phyloP scores from a whole-genome alignment of 2,329 filamentous ascomycete genomes.

The Blastomyces silverae region DNA sequence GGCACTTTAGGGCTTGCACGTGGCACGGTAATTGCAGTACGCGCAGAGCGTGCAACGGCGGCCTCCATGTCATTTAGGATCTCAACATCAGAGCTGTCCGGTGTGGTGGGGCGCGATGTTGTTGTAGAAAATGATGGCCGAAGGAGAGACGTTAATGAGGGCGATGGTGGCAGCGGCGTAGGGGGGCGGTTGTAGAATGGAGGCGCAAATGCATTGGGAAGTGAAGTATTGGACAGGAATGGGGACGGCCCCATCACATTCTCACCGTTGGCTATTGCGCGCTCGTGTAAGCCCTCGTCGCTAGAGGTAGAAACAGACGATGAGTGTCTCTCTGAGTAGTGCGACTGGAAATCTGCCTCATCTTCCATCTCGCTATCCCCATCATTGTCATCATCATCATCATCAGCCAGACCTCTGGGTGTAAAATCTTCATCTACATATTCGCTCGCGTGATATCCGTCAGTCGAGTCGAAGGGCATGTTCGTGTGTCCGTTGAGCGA shows the following conservation, averaged over 20 bases:
- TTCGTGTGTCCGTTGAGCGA: not conserved
- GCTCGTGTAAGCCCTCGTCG: slow-evolving; percentile 19
- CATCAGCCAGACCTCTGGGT: not conserved
- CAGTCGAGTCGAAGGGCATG: not conserved
- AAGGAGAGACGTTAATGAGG: slow-evolving; percentile 83
- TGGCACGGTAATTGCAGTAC: slow-evolving; percentile 59
- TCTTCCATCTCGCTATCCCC: slow-evolving; percentile 22
- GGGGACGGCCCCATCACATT: slow-evolving; percentile 34
- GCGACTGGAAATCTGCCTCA: slow-evolving; percentile 42
- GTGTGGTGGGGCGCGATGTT: slow-evolving; percentile 85
- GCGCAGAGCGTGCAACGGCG: slow-evolving; percentile 55
- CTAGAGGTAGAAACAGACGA: slow-evolving; percentile 30
- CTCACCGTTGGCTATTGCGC: slow-evolving; percentile 13
- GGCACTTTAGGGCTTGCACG: slow-evolving; percentile 87
- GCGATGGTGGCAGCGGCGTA: slow-evolving; percentile 85
- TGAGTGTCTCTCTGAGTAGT: slow-evolving; percentile 39
- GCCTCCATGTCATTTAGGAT: slow-evolving; percentile 54
- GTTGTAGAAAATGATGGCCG: slow-evolving; percentile 59
- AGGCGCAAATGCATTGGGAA: slow-evolving; percentile 55
- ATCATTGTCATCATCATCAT: not conserved
- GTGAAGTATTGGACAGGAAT: slow-evolving; percentile 37
- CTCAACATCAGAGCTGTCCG: slow-evolving; percentile 85
- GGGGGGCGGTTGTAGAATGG: slow-evolving; percentile 98
- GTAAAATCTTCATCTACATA: slow-evolving; percentile 8
- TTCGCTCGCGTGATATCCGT: not conserved